Percentiles rank a stretch among this genome's conserved stretches.
These are phyloP conservation scores for Amanita exitialis DNA, from an alignment of 768 basidiomycete species.

Conservation along the genomic window DNA sequence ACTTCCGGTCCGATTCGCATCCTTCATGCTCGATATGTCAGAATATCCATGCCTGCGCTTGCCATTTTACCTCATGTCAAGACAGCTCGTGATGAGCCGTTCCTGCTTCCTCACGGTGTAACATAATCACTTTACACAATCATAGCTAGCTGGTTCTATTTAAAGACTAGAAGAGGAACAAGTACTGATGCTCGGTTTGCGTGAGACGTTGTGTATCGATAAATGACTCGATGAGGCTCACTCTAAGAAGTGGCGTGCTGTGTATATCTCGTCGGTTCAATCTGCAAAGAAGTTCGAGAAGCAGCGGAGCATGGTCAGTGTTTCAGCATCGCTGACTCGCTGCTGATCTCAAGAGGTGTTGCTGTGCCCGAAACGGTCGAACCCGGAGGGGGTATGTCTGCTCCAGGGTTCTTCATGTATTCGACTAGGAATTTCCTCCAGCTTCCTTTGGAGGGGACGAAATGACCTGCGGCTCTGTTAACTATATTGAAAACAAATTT, in stretches of 20 bases:
- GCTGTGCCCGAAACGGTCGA: constrained; percentile 37
- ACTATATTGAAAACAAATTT: background rate
- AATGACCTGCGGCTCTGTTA: constrained; percentile 49
- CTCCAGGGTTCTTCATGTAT: constrained; percentile 47
- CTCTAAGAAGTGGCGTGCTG: background rate
- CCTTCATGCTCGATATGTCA: background rate
- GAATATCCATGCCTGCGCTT: background rate
- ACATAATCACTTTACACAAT: constrained; percentile 3
- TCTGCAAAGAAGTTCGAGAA: background rate
- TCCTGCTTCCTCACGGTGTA: background rate
- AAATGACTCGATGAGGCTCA: background rate
- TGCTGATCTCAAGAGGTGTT: constrained; percentile 26
- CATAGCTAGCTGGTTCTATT: constrained; percentile 2
- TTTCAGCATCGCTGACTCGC: constrained; percentile 15
- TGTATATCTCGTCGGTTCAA: background rate
- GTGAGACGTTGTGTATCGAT: background rate
- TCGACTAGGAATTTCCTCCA: constrained; percentile 71
- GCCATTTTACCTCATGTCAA: background rate
- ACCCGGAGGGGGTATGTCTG: constrained; percentile 35
- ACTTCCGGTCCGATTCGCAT: background rate
- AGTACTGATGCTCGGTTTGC: background rate
- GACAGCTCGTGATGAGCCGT: background rate
- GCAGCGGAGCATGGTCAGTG: no score
- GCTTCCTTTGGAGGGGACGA: constrained; percentile 65
- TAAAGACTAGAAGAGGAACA: constrained; percentile 1